Conservation (phyloP, 192 early-diverging fungal genomes). For the Spinellus fusiger region DNA sequence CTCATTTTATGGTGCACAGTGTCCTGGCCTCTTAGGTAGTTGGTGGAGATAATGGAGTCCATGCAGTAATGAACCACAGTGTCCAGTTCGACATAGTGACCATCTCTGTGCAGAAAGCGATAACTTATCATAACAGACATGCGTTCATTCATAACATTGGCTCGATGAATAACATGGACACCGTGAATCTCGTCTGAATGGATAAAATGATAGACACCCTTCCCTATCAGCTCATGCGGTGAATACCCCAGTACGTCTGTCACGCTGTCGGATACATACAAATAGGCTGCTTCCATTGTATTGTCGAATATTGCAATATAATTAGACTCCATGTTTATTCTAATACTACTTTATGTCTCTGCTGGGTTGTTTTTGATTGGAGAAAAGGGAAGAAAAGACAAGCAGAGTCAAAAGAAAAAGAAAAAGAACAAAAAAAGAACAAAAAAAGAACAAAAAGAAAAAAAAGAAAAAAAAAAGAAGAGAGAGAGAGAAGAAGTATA, state of each 20-base stretch:
- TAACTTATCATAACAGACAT: slow-evolving; percentile 32
- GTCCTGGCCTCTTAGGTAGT: slow-evolving; percentile 2
- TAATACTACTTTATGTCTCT: too few species aligned
- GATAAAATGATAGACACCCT: slow-evolving; percentile 29
- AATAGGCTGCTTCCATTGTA: slow-evolving; percentile 22
- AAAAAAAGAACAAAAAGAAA: background rate
- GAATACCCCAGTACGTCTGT: slow-evolving; percentile 37
- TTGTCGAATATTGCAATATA: slow-evolving; percentile 45
- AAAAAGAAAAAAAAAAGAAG: background rate
- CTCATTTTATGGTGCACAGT: slow-evolving; percentile 15
- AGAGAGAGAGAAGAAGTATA: too few species aligned
- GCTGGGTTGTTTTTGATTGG: too few species aligned
- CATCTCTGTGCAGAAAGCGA: slow-evolving; percentile 34
- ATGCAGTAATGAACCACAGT: slow-evolving; percentile 23
- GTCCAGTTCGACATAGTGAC: slow-evolving; percentile 16
- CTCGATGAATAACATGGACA: slow-evolving; percentile 27
- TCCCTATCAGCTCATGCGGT: slow-evolving; percentile 37
- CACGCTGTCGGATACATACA: slow-evolving; percentile 38
- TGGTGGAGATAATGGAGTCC: slow-evolving; percentile 16
- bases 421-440: background rate
- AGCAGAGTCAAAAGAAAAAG: background rate
- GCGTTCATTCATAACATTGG: slow-evolving; percentile 31
- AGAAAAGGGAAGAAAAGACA: too few species aligned
- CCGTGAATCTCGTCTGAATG: slow-evolving; percentile 34
- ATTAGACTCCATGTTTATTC: slow-evolving; percentile 18